phyloP scores from a whole-genome alignment of 1,284 basidiomycete species.

The Cryptococcus depauperatus region DNA sequence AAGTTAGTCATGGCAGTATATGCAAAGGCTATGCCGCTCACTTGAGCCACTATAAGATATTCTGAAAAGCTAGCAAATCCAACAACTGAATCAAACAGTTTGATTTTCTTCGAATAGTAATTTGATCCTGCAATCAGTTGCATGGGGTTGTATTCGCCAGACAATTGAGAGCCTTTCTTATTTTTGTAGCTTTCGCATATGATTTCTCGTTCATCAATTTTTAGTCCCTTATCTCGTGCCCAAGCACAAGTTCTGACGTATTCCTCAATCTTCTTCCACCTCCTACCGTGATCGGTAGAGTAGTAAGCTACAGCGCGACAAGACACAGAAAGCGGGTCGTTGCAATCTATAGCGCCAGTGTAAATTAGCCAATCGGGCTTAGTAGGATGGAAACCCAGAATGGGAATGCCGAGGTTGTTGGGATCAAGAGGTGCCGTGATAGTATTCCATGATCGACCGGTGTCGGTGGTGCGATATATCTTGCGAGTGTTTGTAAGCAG shows the following conservation, averaged over 20 bases:
- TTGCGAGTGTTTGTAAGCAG: conserved; percentile 64
- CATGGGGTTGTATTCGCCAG: conserved; percentile 57
- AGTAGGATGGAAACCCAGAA: conserved; percentile 79
- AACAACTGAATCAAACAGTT: conserved; percentile 76
- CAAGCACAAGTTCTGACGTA: conserved; percentile 92
- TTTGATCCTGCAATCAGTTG: conserved; percentile 70
- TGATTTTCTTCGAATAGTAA: conserved; percentile 64
- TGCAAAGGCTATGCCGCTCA: conserved; percentile 40
- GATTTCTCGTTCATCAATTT: conserved; percentile 76
- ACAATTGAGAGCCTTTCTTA: conserved; percentile 71
- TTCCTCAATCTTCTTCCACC: conserved; percentile 68
- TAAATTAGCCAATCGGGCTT: conserved; percentile 80
- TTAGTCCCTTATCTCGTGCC: conserved; percentile 69
- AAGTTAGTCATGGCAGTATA: conserved; percentile 7
- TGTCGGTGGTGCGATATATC: conserved; percentile 75
- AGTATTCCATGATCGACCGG: conserved; percentile 64
- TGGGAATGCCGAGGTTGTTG: conserved; percentile 67
- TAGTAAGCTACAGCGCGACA: conserved; percentile 71
- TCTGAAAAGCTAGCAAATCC: conserved; percentile 96
- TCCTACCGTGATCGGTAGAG: conserved; percentile 65
- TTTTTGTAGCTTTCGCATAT: conserved; percentile 80
- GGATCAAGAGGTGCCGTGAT: conserved; percentile 59
- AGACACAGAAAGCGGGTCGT: conserved; percentile 36
- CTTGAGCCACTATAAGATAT: conserved; percentile 88
- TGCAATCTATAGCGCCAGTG: conserved; percentile 69